These are phyloP conservation scores for Aristolochia contorta DNA, from an alignment of 164 flowering plant species.

Conservation along the genomic window DNA sequence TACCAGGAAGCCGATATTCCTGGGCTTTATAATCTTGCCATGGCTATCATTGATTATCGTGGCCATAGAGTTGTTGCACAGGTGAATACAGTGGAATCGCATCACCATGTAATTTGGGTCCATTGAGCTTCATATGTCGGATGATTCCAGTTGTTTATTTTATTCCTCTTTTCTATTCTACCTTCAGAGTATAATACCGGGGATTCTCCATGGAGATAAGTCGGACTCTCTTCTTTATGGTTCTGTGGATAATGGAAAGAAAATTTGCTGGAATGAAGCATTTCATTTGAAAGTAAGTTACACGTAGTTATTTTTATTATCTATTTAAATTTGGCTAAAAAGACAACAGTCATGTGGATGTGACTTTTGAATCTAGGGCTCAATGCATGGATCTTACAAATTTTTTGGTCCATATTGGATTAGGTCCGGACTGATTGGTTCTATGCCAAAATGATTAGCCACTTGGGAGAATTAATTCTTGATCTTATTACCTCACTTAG, in stretches of 20 bases:
- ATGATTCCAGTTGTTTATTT: neutral
- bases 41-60: conserved; percentile 95
- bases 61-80: conserved; percentile 99
- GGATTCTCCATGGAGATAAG: conserved; percentile 99
- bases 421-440: no score
- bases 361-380: no score
- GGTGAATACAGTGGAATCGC: conserved; percentile 29
- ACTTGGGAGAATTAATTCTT: no score
- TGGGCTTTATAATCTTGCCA: conserved; percentile 93
- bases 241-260: conserved; percentile 98
- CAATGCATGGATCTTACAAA: no score
- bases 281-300: conserved; percentile 83
- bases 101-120: neutral
- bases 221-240: conserved; percentile 97
- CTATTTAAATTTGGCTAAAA: neutral
- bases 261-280: conserved; percentile 96
- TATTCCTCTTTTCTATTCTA: neutral
- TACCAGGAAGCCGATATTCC: conserved; percentile 98
- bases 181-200: conserved; percentile 93
- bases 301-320: neutral
- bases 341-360: neutral
- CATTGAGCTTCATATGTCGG: neutral
- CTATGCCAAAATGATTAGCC: no score
- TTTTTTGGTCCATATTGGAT: no score
- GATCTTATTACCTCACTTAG: no score